Percentiles rank a stretch among this genome's conserved stretches.
These are phyloP conservation scores for Melianthus villosus DNA, from an alignment of 441 rosid genomes.

Conservation along the genomic window DNA sequence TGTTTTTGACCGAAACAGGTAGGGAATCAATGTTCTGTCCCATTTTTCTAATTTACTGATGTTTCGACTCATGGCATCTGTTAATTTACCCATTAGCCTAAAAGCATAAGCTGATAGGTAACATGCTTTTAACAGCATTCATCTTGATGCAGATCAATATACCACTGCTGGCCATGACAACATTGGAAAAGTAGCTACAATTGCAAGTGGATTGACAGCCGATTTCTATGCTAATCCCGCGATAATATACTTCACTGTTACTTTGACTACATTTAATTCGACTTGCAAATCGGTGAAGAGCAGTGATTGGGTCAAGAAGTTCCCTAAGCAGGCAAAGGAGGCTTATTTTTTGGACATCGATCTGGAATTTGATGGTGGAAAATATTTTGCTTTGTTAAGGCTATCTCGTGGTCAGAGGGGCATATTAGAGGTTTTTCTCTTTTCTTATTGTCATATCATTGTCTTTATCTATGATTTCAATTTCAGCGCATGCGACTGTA, in stretches of 20 bases:
- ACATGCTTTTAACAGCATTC: too few species aligned
- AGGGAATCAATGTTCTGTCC: slow-evolving; percentile 16
- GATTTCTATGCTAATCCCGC: slow-evolving; percentile 81
- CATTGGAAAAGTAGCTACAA: slow-evolving; percentile 62
- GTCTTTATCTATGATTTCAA: too few species aligned
- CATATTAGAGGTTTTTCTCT: slow-evolving; percentile 63
- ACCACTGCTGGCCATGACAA: slow-evolving; percentile 19
- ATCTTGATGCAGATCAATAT: slow-evolving; percentile 34
- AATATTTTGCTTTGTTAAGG: slow-evolving; percentile 59
- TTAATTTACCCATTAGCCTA: too few species aligned
- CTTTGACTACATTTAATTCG: slow-evolving; percentile 40
- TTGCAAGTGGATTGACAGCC: slow-evolving; percentile 56
- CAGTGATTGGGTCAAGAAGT: slow-evolving; percentile 76
- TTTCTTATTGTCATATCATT: too few species aligned
- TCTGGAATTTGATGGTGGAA: slow-evolving; percentile 80
- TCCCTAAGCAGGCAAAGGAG: slow-evolving; percentile 43
- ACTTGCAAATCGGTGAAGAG: slow-evolving; percentile 78
- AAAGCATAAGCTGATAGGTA: too few species aligned
- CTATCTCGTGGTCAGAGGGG: slow-evolving; percentile 73
- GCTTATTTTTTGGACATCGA: slow-evolving; percentile 49
- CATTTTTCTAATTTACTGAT: slow-evolving; percentile 5
- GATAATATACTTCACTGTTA: slow-evolving; percentile 47
- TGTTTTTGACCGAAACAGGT: slow-evolving; percentile 65
- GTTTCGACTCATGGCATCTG: slow-evolving; percentile 5
- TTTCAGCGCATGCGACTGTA: too few species aligned